These are phyloP conservation scores for Azolla pinnata DNA, from an alignment of 75 land plant species.

Conservation along the genomic window DNA sequence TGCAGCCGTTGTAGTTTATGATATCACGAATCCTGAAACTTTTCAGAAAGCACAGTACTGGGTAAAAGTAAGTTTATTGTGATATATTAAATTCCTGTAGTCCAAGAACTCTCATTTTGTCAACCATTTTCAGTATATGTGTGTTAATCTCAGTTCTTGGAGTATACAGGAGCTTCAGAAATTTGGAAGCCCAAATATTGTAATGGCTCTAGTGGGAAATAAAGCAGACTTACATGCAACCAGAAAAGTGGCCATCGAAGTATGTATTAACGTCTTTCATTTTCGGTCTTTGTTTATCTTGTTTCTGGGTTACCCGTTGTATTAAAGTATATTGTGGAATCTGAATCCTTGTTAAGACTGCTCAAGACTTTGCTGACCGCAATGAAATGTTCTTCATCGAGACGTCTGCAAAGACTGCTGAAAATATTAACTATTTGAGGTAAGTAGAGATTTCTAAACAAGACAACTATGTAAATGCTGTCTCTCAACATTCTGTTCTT, in stretches of 20 bases:
- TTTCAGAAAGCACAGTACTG: conserved; percentile 92
- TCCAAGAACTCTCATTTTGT: too few relatives aligned
- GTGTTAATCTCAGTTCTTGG: too few relatives aligned
- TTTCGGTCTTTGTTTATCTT: too few relatives aligned
- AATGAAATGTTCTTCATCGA: conserved; percentile 98
- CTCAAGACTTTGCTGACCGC: conserved; percentile 68
- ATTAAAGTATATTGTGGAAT: too few relatives aligned
- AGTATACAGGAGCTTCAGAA: conserved; percentile 87
- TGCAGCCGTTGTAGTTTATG: conserved; percentile 93
- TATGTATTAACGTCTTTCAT: conserved; percentile 22
- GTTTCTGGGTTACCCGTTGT: too few relatives aligned
- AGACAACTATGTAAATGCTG: background rate
- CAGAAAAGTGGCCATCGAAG: conserved; percentile 59
- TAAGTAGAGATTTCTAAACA: conserved; percentile 9
- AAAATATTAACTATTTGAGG: conserved; percentile 93
- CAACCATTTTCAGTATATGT: too few relatives aligned
- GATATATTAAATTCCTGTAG: too few relatives aligned
- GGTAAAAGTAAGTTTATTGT: conserved; percentile 89
- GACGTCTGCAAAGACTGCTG: conserved; percentile 97
- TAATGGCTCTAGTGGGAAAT: conserved; percentile 93
- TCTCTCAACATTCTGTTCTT: background rate
- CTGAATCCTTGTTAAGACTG: conserved; percentile 49
- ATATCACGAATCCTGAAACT: conserved; percentile 85
- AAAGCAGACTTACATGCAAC: conserved; percentile 83
- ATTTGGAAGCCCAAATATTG: conserved; percentile 79